These are phyloP conservation scores for Fusarium mundagurra DNA, from an alignment of 2,329 filamentous ascomycete species.

Conservation along the genomic window DNA sequence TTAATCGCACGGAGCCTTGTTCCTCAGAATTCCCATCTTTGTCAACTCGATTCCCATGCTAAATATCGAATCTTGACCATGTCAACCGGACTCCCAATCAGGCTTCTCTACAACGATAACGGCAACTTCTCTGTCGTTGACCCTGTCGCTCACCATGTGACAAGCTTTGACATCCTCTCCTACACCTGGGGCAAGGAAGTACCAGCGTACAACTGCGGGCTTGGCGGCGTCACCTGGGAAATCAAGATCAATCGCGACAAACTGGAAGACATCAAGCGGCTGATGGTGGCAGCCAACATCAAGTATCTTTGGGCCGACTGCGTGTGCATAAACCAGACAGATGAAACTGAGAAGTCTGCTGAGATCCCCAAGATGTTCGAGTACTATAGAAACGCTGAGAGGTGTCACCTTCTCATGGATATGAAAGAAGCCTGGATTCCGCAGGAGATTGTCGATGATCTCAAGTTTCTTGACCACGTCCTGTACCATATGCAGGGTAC, in stretches of 20 bases:
- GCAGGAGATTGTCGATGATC: background rate
- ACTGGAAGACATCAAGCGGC: background rate
- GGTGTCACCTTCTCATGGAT: background rate
- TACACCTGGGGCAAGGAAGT: background rate
- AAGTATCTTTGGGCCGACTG: background rate
- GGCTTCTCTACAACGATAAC: background rate
- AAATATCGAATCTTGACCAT: background rate
- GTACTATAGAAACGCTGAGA: background rate
- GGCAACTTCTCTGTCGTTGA: background rate
- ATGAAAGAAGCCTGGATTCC: background rate
- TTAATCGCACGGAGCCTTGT: background rate
- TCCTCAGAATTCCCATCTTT: no score
- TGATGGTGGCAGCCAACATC: background rate
- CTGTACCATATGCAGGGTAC: background rate
- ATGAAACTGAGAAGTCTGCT: background rate
- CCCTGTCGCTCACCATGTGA: background rate
- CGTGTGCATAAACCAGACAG: background rate
- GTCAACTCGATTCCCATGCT: rapidly evolving
- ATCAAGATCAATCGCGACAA: background rate
- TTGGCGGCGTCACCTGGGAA: background rate
- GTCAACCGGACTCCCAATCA: background rate
- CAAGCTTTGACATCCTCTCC: background rate
- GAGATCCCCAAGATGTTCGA: background rate
- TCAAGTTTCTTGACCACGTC: background rate
- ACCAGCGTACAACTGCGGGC: background rate